phyloP scores from a whole-genome alignment of 257 asterid genomes.

The Penstemon barbatus region DNA sequence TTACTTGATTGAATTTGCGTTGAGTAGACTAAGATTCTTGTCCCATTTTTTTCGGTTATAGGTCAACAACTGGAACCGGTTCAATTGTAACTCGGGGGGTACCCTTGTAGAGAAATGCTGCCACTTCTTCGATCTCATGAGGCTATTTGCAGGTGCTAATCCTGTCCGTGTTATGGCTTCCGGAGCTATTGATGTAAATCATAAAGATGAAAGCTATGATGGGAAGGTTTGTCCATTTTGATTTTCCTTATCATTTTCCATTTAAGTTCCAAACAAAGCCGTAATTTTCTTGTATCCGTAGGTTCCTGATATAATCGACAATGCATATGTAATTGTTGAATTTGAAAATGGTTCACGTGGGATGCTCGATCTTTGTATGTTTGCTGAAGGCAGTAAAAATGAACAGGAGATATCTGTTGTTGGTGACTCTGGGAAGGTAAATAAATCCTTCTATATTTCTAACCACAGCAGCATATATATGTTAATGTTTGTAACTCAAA shows the following conservation, averaged over 20 bases:
- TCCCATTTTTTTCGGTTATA: slow-evolving; percentile 27
- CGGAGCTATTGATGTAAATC: slow-evolving; percentile 90
- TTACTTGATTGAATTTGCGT: slow-evolving; percentile 12
- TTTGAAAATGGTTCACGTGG: slow-evolving; percentile 86
- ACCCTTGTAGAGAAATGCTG: slow-evolving; percentile 98
- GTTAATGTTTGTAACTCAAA: neutral
- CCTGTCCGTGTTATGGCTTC: slow-evolving; percentile 93
- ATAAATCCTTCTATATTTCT: slow-evolving; percentile 6
- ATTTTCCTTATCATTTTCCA: neutral
- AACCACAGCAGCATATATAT: neutral
- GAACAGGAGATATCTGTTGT: slow-evolving; percentile 95
- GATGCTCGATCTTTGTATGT: slow-evolving; percentile 93
- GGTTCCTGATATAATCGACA: slow-evolving; percentile 96
- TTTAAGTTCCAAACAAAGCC: neutral
- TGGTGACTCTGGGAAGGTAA: slow-evolving; percentile 89
- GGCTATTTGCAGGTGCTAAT: slow-evolving; percentile 73
- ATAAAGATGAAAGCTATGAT: slow-evolving; percentile 80
- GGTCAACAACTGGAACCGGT: slow-evolving; percentile 95
- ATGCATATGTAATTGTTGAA: slow-evolving; percentile 89
- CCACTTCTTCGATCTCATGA: slow-evolving; percentile 96
- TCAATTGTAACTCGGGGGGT: slow-evolving; percentile 90
- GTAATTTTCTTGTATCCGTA: slow-evolving; percentile 30
- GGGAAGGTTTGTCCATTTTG: slow-evolving; percentile 54
- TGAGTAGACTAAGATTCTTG: slow-evolving; percentile 13
- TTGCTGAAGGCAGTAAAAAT: slow-evolving; percentile 93